Conservation (phyloP, 345 rosid genomes). For the Acer saccharum region DNA sequence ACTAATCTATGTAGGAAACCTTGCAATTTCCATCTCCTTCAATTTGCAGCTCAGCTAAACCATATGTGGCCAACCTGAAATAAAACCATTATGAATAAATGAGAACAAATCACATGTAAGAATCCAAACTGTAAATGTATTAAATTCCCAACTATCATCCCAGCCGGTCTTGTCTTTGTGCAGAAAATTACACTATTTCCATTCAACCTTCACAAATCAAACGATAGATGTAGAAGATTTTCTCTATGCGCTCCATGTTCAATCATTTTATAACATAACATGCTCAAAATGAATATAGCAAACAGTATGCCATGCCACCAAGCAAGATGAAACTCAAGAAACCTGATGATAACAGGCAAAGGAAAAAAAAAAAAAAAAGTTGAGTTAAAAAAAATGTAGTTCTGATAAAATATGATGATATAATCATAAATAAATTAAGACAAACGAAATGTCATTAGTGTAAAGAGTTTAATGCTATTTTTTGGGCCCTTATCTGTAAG, state of each 20-base stretch:
- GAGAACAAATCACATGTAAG: not conserved
- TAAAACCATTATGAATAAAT: slow-evolving; percentile 15
- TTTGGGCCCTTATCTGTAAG: not conserved
- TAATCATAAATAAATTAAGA: not conserved
- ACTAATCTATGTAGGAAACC: slow-evolving; percentile 40
- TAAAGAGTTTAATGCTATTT: not conserved
- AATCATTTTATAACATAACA: slow-evolving; percentile 3
- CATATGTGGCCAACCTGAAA: slow-evolving; percentile 77
- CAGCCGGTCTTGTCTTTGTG: not conserved
- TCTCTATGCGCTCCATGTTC: not conserved
- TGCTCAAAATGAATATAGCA: not conserved
- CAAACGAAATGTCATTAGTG: not conserved
- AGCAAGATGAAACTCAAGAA: not conserved
- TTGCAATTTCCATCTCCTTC: slow-evolving; percentile 98
- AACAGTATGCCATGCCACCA: not conserved
- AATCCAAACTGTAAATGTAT: slow-evolving; percentile 1
- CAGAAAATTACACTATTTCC: not conserved
- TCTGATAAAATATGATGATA: not conserved
- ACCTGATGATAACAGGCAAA: not conserved
- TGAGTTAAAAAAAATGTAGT: not conserved
- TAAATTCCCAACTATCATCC: not conserved
- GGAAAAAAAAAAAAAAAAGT: not conserved
- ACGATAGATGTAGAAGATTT: not conserved
- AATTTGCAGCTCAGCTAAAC: slow-evolving; percentile 76
- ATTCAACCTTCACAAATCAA: not conserved